Conservation (phyloP, 768 basidiomycete genomes). For the Calocera viscosa region DNA sequence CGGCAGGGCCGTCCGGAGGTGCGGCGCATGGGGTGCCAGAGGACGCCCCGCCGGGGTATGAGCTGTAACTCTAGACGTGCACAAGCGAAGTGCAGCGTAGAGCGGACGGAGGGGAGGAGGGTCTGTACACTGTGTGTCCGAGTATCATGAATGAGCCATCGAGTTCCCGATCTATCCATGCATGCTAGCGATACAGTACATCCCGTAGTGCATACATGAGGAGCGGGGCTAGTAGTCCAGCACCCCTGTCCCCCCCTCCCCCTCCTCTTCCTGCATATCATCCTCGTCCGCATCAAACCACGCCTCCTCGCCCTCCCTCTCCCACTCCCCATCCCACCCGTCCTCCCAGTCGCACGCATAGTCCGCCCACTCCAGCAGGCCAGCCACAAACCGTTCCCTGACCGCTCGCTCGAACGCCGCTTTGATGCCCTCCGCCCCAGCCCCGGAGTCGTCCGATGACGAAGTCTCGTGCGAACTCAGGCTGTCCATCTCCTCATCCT, state of each 20-base stretch:
- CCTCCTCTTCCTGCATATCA: background rate
- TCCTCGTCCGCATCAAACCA: background rate
- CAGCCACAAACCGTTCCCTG: background rate
- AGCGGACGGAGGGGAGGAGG: too few relatives aligned
- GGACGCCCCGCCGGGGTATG: constrained; percentile 3
- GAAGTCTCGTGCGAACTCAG: background rate
- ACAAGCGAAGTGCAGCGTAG: background rate
- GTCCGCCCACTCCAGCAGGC: background rate
- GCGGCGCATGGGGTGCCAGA: background rate
- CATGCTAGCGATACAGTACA: background rate
- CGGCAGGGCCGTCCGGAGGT: too few relatives aligned
- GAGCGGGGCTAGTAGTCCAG: background rate
- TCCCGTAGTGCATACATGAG: too few relatives aligned
- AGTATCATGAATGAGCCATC: too few relatives aligned
- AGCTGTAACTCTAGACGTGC: background rate
- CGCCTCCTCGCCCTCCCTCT: background rate
- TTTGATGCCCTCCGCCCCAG: background rate
- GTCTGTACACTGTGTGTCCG: too few relatives aligned
- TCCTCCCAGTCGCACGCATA: background rate
- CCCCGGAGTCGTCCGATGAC: background rate
- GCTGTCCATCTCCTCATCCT: background rate
- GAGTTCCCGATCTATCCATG: too few relatives aligned
- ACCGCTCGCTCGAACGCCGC: background rate
- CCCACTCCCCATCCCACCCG: background rate
- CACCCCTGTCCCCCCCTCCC: background rate